Conservation (phyloP, 2,329 filamentous ascomycete genomes). For the Exophiala alcalophila region DNA sequence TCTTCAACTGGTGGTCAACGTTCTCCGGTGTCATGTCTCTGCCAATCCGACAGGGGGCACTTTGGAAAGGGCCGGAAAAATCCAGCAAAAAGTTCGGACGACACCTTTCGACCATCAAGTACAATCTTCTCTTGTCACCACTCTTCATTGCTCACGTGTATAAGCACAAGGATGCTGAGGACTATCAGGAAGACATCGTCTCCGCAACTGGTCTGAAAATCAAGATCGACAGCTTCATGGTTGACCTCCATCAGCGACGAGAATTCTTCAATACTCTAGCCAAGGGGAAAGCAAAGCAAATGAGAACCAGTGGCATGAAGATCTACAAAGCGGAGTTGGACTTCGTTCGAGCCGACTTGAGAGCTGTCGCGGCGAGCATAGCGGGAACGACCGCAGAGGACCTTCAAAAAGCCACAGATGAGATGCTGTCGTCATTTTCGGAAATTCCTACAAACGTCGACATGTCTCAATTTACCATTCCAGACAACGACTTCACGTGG, state of each 20-base stretch:
- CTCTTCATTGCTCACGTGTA: slow-evolving; percentile 96
- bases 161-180: slow-evolving; percentile 94
- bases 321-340: slow-evolving; percentile 94
- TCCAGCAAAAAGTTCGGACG: slow-evolving; percentile 98
- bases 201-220: slow-evolving; percentile 96
- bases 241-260: slow-evolving; percentile 89
- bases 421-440: slow-evolving; percentile 56
- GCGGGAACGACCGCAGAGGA: slow-evolving; percentile 75
- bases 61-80: slow-evolving; percentile 92
- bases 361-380: slow-evolving; percentile 89
- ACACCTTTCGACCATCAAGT: slow-evolving; percentile 97
- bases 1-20: slow-evolving; percentile 96
- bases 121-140: slow-evolving; percentile 86
- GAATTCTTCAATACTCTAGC: slow-evolving; percentile 86
- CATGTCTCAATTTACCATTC: slow-evolving; percentile 87
- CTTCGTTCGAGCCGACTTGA: slow-evolving; percentile 83
- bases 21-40: slow-evolving; percentile 94
- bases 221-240: slow-evolving; percentile 92
- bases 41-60: slow-evolving; percentile 82
- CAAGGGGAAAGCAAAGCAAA: slow-evolving; percentile 70
- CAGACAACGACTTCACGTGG: slow-evolving; percentile 93
- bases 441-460: slow-evolving; percentile 53
- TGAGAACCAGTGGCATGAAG: slow-evolving; percentile 85
- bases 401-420: slow-evolving; percentile 64
- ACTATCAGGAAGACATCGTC: slow-evolving; percentile 72